Percentiles rank a stretch among this genome's conserved stretches.
Conservation (phyloP, 1,139 yeast genomes). For the Pichia sp. region DNA sequence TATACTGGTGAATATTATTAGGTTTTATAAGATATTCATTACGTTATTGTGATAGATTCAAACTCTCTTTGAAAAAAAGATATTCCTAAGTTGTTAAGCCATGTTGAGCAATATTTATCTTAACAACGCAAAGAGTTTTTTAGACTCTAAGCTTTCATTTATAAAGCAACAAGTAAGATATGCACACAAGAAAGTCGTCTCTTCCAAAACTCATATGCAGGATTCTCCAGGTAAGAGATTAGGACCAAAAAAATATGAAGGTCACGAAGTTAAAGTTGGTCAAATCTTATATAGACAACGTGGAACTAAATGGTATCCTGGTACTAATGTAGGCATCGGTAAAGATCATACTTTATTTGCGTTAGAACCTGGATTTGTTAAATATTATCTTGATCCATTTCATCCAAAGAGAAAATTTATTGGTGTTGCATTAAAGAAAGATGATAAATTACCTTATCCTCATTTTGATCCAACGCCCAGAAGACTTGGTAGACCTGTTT, state of each 20-base stretch:
- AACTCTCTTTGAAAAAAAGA: too few species aligned
- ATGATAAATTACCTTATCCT: constrained; percentile 69
- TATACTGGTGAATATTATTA: too few species aligned
- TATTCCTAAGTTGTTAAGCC: background rate
- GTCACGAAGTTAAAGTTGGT: constrained; percentile 66
- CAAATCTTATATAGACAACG: constrained; percentile 90
- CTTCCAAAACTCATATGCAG: constrained; percentile 86
- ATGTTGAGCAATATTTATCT: constrained; percentile 1
- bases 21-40: too few species aligned
- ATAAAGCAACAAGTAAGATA: constrained; percentile 50
- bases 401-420: constrained; percentile 89
- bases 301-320: constrained; percentile 96
- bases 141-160: constrained; percentile 1
- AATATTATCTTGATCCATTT: constrained; percentile 92
- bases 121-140: background rate
- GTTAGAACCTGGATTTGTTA: constrained; percentile 85
- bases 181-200: constrained; percentile 92
- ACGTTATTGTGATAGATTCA: too few species aligned
- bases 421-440: constrained; percentile 72
- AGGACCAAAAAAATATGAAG: constrained; percentile 85
- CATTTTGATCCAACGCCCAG: constrained; percentile 85
- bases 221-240: constrained; percentile 94
- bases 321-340: constrained; percentile 88
- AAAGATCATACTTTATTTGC: constrained; percentile 92
- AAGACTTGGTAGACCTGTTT: constrained; percentile 67